Percentiles rank a stretch among this genome's conserved stretches.
Conservation (phyloP, 768 basidiomycete species). For the Leccinum imitatum region DNA sequence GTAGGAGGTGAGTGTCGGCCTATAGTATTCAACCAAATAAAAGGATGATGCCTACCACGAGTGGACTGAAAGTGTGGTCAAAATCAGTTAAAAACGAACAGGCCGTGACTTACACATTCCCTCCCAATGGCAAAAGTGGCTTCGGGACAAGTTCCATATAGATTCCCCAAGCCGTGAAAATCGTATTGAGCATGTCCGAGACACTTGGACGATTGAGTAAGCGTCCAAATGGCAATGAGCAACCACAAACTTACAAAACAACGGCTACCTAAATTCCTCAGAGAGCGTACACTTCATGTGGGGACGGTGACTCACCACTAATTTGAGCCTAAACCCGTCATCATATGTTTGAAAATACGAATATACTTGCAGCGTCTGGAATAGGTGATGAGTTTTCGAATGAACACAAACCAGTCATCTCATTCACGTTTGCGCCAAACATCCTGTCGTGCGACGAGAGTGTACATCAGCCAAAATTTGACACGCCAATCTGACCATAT, state of each 20-base stretch:
- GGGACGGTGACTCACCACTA: conserved; percentile 4
- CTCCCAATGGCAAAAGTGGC: conserved; percentile 1
- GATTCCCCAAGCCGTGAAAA: conserved; percentile 12
- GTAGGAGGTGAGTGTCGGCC: neutral
- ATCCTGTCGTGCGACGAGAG: conserved; percentile 2
- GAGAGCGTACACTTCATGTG: neutral
- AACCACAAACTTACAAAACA: conserved; percentile 4
- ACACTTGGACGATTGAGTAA: conserved; percentile 1
- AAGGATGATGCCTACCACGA: conserved; percentile 9
- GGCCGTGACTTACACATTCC: conserved; percentile 6
- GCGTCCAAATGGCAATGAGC: neutral
- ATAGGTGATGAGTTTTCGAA: neutral
- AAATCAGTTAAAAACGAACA: neutral
- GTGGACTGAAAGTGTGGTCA: conserved; percentile 3
- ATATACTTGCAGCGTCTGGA: conserved; percentile 11
- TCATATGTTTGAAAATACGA: conserved; percentile 12
- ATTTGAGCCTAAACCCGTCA: conserved; percentile 4
- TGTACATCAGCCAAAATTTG: neutral
- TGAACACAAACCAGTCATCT: neutral
- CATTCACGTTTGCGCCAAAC: conserved; percentile 14
- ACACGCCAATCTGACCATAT: neutral
- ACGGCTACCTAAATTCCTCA: conserved; percentile 1
- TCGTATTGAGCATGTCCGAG: conserved; percentile 14
- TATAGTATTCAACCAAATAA: neutral
- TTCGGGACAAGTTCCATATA: conserved; percentile 8